A percentile compares a stretch with the other conserved stretches of the same genome.
Conservation (phyloP, 441 rosid genomes). For the Francoa sonchifolia region DNA sequence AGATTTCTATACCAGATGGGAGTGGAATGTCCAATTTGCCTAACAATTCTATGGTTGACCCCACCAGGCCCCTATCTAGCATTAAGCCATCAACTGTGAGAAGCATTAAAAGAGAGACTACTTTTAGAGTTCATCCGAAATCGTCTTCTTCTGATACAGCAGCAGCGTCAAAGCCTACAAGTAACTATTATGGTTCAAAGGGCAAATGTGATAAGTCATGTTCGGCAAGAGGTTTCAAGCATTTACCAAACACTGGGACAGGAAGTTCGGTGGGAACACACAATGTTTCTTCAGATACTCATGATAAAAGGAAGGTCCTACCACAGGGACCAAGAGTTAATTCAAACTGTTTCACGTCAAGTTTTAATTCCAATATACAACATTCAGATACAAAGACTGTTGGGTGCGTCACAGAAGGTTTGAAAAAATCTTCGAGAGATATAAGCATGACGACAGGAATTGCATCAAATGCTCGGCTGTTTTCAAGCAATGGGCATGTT, state of each 20-base stretch:
- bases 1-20: slow-evolving; percentile 14
- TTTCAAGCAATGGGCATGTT: slow-evolving; percentile 18
- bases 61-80: slow-evolving; percentile 28
- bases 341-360: slow-evolving; percentile 20
- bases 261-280: slow-evolving; percentile 23
- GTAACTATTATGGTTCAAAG: slow-evolving; percentile 23
- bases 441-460: slow-evolving; percentile 25
- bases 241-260: slow-evolving; percentile 21
- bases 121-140: slow-evolving; percentile 37
- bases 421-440: slow-evolving; percentile 28
- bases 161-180: slow-evolving; percentile 16
- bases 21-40: slow-evolving; percentile 20
- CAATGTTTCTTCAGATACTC: slow-evolving; percentile 16
- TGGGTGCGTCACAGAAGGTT: slow-evolving; percentile 20
- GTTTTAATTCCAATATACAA: slow-evolving; percentile 20
- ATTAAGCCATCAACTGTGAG: slow-evolving; percentile 43
- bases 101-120: slow-evolving; percentile 35
- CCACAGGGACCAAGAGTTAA: slow-evolving; percentile 30
- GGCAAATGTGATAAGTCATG: slow-evolving; percentile 32
- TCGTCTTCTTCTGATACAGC: slow-evolving; percentile 30
- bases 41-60: slow-evolving; percentile 48
- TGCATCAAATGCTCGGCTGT: slow-evolving; percentile 25
- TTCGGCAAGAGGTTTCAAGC: slow-evolving; percentile 31
- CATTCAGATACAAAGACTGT: slow-evolving; percentile 25
- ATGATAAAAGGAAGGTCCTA: slow-evolving; percentile 27